Base-by-base conservation (phyloP, 345 rosid species). In the Aquilaria yunnanensis region DNA sequence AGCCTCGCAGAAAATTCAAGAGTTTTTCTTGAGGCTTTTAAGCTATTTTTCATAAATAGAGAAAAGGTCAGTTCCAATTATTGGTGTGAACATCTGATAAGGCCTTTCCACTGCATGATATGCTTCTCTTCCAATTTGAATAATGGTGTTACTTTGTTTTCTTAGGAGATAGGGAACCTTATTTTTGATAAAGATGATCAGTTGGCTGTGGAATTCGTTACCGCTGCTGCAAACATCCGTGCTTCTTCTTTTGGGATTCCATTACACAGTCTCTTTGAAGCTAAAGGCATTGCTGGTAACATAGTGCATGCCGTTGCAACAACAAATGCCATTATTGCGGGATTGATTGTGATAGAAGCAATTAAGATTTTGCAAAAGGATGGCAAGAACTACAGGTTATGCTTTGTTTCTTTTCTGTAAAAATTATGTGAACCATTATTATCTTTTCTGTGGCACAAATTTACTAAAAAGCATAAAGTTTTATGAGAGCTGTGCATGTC, bases 241-340 rank as follows among this genome's bases (percentile, higher is more conserved):
- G 99, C 99, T 54, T 70, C 81, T 72, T 95, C 97, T 55, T 95
- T 95, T 63, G 96, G 89, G 61, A 95, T 95, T 77, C 87, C 96
- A 59, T 79, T 83, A 70, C 96, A 87, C 66, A 89, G 99, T 78
- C 93, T 95, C 77, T 95, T 95, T 83, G 99, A 95, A 85, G 93
- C 97, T 66, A 95, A 95, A 80, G 99, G 99, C 63, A 91, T 95
- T 55, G 99, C 99, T 48, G 99, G 99, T 51, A 95, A 91, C 69
- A 95, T 91, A 67, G 97, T 95, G 51, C 99, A 95, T 74, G 99
- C 97, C 14, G 90, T 95, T 68, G 99, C 99, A 56, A 95, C 99
- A 14, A 95, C 99, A 63, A 95, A 95, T 72, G 99, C 99, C 66
- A 60, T 87, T 67, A 57, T 95, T 57, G 96, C 99, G 66, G 99